phyloP scores from a whole-genome alignment of 2,329 filamentous ascomycete species.

The Venturiaceae sp. region DNA sequence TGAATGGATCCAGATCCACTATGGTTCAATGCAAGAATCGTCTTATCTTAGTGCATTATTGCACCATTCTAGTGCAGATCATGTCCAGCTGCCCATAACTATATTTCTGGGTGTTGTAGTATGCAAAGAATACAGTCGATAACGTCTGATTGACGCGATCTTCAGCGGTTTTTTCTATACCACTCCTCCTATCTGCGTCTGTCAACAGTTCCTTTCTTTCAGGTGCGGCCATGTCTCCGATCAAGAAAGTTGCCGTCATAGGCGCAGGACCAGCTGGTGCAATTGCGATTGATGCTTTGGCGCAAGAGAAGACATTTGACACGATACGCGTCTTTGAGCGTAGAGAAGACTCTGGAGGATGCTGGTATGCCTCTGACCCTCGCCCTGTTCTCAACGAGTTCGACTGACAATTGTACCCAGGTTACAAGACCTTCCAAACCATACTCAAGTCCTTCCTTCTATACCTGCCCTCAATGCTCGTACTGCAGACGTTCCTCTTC shows the following conservation, averaged over 20 bases:
- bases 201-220: not conserved
- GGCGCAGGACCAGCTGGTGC: constrained; percentile 41
- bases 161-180: not conserved
- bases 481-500: not conserved
- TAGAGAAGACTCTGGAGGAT: constrained; percentile 48
- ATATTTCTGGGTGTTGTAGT: not conserved
- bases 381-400: not conserved
- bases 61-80: not conserved
- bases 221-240: not conserved
- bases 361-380: constrained; percentile 42
- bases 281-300: constrained; percentile 50
- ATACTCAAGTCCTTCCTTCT: not conserved
- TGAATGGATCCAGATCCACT: too few species aligned
- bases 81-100: not conserved
- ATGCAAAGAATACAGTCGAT: not conserved
- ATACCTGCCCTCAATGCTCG: not conserved
- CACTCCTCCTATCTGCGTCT: not conserved
- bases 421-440: not conserved
- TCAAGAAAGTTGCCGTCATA: not conserved
- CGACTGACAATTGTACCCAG: not conserved
- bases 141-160: not conserved
- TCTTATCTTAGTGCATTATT: not conserved
- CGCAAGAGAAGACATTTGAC: constrained; percentile 49
- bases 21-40: too few species aligned
- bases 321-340: constrained; percentile 53